These are phyloP conservation scores for Mortierella sp. DNA, from an alignment of 371 early-diverging fungal genomes.

Conservation along the genomic window DNA sequence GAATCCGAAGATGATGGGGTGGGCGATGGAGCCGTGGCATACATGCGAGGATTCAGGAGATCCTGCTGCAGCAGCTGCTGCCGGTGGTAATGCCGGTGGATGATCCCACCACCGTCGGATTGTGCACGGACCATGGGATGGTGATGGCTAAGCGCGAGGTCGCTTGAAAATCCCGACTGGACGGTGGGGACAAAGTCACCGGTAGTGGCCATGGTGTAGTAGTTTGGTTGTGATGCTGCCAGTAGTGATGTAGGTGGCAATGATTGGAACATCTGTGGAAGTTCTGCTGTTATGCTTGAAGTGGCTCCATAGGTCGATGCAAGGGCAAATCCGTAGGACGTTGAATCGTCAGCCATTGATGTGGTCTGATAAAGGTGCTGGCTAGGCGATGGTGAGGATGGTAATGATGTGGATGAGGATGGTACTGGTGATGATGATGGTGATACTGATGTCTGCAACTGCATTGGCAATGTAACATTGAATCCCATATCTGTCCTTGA, in stretches of 20 bases:
- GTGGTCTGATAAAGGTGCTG: slow-evolving; percentile 4
- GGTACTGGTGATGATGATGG: not conserved
- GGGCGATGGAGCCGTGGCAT: slow-evolving; percentile 5
- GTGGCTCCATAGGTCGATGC: not conserved
- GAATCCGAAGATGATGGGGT: slow-evolving; percentile 15
- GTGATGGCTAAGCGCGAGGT: not conserved
- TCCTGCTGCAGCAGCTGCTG: not conserved
- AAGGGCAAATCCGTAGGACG: not conserved
- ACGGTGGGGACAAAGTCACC: too few species aligned
- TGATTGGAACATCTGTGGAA: not conserved
- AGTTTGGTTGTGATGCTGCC: not conserved
- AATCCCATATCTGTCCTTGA: not conserved
- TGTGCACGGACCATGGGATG: not conserved
- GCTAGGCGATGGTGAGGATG: not conserved
- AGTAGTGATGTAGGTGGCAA: not conserved
- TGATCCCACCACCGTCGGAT: not conserved
- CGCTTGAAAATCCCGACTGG: not conserved
- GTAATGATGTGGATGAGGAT: not conserved
- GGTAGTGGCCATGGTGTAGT: not conserved
- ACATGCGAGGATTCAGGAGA: not conserved
- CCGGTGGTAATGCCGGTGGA: not conserved
- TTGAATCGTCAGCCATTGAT: not conserved
- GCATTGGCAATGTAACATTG: not conserved
- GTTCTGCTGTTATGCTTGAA: not conserved
- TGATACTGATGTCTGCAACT: not conserved